Base-by-base conservation (phyloP, 2,329 filamentous ascomycete species). In the Paraphoma sp. region DNA sequence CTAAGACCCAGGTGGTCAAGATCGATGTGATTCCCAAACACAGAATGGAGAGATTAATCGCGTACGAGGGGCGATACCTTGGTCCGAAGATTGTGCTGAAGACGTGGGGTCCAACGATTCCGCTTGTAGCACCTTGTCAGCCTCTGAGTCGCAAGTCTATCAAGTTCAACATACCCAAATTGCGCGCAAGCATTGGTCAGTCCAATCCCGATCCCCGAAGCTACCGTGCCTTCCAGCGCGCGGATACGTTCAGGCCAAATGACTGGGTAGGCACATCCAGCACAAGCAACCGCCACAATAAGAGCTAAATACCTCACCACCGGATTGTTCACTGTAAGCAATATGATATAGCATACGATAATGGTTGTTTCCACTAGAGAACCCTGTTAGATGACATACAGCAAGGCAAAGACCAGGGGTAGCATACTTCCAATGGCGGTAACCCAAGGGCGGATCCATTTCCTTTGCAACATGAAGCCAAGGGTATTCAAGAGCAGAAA, bases 11-110 rank as follows among this genome's bases (percentile, higher is more conserved):
- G 45, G 59, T 66, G 7, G 48, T 57, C 12, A 58, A 33, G 28
- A 64, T 63, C 29, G 63, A 58, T 18, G 51, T 59, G 17, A 66
- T 66, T 6, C 63, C 59, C 29, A 63, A 45, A 8, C 59, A 48
- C n/a, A 66, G 57, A 17, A 63, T 43, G n/a, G 61, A 61, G n/a
- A 66, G 52, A 14, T 66, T 64, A 28, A 63, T 57, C 7, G 57
- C 57, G 42, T 64, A 66, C 14, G 63, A 66, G 2, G 48, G 57
- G 10, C 54, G 55, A 38, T 66, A 66, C 47, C 62, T 48, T 3
- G 63, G 63, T n/a, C 59, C 63, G 28, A 66, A 66, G 33, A 63
- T 38, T 7, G 59, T 66, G 49, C 61, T 66, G 43, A 62, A 64
- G 9, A 66, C 55, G 40, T 62, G 59, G 5, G 63, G 63, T 41